Percentiles rank a stretch among this genome's conserved stretches.
These are phyloP conservation scores for Zygosaccharomyces bailii DNA, from an alignment of 805 yeast genomes.

Conservation along the genomic window DNA sequence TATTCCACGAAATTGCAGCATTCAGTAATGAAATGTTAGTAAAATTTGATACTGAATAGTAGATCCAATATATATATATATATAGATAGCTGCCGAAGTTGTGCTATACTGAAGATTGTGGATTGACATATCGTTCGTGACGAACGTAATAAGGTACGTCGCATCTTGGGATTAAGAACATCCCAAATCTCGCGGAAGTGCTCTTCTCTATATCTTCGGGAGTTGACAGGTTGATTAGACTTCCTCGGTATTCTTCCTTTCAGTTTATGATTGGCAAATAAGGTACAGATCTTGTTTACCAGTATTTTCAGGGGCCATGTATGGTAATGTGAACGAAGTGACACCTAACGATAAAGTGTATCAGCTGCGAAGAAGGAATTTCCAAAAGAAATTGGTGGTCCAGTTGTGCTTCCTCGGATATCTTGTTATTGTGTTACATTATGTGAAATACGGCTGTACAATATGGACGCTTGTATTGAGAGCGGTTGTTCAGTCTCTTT, in stretches of 20 bases:
- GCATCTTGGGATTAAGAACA: not conserved
- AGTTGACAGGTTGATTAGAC: not conserved
- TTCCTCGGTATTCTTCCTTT: not conserved
- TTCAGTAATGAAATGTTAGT: conserved; percentile 65
- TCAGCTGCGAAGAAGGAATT: conserved; percentile 27
- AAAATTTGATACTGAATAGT: conserved; percentile 35
- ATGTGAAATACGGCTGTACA: conserved; percentile 30
- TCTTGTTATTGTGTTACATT: conserved; percentile 24
- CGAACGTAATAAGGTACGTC: not conserved
- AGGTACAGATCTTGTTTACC: not conserved
- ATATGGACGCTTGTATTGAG: conserved; percentile 33
- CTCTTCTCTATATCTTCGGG: no score
- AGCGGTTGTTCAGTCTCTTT: conserved; percentile 38
- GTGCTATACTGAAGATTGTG: conserved; percentile 1
- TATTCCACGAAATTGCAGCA: conserved; percentile 65
- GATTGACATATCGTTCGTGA: not conserved
- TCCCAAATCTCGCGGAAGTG: no score
- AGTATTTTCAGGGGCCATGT: not conserved
- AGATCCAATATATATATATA: conserved; percentile 1
- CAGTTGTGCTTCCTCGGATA: conserved; percentile 26
- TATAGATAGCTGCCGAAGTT: conserved; percentile 3
- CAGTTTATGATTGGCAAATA: not conserved
- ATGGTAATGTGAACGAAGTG: conserved; percentile 4
- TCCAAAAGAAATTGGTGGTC: conserved; percentile 22
- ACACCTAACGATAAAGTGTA: conserved; percentile 16